Evolutionary conservation across 2,329 filamentous ascomycete species (phyloP).

Genomic region (Aspergillus sp.): DNA sequence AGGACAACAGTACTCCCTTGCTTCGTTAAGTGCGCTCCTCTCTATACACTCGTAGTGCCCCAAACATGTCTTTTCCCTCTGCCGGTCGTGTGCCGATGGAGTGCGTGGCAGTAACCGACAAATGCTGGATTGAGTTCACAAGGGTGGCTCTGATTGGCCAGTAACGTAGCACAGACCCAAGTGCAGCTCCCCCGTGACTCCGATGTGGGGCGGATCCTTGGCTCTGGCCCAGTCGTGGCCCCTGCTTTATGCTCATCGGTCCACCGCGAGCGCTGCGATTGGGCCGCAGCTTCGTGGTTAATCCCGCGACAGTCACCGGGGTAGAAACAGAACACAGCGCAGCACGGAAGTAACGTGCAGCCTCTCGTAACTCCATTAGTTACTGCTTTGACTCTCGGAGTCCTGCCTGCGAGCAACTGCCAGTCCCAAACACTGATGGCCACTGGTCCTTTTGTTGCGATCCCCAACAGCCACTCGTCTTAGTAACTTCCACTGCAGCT

Average conservation of each 20-base stretch:
- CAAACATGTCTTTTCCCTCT: not conserved
- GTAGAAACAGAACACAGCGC: conserved; percentile 3
- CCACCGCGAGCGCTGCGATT: conserved; percentile 6
- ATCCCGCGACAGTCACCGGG: conserved; percentile 22
- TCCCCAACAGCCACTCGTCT: not conserved
- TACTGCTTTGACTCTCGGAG: not conserved
- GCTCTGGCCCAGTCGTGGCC: conserved; percentile 23
- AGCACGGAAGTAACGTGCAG: conserved; percentile 9
- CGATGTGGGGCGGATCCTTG: conserved; percentile 11
- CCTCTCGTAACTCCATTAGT: not conserved
- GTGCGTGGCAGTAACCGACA: conserved; percentile 7
- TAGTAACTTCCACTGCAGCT: not conserved
- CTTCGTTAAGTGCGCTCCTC: not conserved
- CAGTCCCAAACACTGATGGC: not conserved
- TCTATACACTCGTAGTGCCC: not conserved
- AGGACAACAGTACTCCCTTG: not conserved
- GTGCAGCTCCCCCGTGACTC: conserved; percentile 16
- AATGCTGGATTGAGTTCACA: conserved; percentile 9
- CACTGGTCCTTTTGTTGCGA: too few species aligned
- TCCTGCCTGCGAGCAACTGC: not conserved
- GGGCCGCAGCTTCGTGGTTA: conserved; percentile 16
- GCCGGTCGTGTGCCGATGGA: not conserved
- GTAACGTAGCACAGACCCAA: conserved; percentile 11
- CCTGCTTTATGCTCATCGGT: conserved; percentile 15
- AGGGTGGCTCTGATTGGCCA: not conserved